A percentile compares a stretch with the other conserved stretches of the same genome.
phyloP scores from a whole-genome alignment of 2,329 filamentous ascomycete genomes.

The Nannizzia gypsea region DNA sequence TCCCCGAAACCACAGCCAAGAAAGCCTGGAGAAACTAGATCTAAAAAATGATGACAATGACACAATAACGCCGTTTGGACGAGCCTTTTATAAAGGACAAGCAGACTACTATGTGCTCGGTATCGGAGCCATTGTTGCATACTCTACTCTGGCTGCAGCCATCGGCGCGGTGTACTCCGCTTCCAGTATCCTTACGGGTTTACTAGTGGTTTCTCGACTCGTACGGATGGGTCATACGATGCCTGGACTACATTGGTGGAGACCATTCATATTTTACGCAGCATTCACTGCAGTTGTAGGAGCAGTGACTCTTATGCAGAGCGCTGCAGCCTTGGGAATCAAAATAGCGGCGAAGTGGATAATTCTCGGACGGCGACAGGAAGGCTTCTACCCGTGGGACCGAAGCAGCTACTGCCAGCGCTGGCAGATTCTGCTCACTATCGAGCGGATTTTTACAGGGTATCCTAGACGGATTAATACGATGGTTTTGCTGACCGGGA shows the following conservation, averaged over 20 bases:
- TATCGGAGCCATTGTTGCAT: not conserved
- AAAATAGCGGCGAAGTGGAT: constrained; percentile 4
- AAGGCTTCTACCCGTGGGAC: constrained; percentile 1
- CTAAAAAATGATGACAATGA: not conserved
- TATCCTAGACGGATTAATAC: not conserved
- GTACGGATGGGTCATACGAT: not conserved
- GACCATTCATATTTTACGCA: not conserved
- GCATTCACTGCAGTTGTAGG: not conserved
- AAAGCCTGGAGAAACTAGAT: not conserved
- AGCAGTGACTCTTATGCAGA: not conserved
- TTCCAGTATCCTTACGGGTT: not conserved
- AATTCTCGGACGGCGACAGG: not conserved
- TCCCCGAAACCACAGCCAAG: not conserved
- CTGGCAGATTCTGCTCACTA: constrained; percentile 4
- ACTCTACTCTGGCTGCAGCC: not conserved
- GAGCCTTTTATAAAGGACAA: not conserved
- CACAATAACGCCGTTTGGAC: not conserved
- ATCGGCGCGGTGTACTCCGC: not conserved
- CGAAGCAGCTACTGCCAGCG: constrained; percentile 6
- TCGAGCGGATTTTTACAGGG: not conserved
- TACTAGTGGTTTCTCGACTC: not conserved
- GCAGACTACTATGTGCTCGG: not conserved
- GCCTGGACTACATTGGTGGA: not conserved
- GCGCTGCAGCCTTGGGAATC: not conserved
- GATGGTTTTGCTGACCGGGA: not conserved